Base-by-base conservation (phyloP, 805 yeast genomes). In the Sugiyamaella smithiae region DNA sequence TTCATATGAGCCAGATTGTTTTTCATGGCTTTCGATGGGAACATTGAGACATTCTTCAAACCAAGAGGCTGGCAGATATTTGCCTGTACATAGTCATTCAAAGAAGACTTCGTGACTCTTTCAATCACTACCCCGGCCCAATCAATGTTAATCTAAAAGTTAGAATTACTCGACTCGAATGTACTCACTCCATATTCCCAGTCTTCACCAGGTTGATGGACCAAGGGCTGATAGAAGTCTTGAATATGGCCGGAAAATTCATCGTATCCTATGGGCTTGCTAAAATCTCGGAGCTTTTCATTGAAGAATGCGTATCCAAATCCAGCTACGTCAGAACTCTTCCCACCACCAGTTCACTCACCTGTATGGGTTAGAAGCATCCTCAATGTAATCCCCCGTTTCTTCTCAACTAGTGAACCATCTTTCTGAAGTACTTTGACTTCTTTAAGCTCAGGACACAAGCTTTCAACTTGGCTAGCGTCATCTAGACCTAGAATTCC, bases 61-160 rank as follows among this genome's bases (percentile, higher is more conserved):
- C 56, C 64, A 22, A 66, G 55, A 1, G 72, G 71, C 11, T 52
- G 46, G 14, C 17, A 59, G 32, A 69, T 62, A 41, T 65, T 43
- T 35, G 61, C 52, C 20, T 17, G 24, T 33, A 38, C 16, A 23
- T 38, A 38, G 22, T 14, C 28, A 19, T 65, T 32, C 29, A 26
- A 11, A 26, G 29, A 26, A 7, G 11, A 26, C 11, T 26, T 26
- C 7, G 29, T 26, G 11, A 26, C 7, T 8, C 29, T 7, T 26
- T 26, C 29, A 26, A 26, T 26, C 7, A 26, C 29, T 8, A 26
- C 11, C 11, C 29, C 29, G 11, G 11, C 29, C 29, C 29, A 26
- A 26, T 26, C 29, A 26, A 26, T 26, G 29, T 26, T 26, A 8
- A 26, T 11, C 29, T 26, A 26, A 26, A 26, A 26, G 7, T 26